phyloP scores from a whole-genome alignment of 1,284 basidiomycete genomes.

The Ganoderma meredithae region DNA sequence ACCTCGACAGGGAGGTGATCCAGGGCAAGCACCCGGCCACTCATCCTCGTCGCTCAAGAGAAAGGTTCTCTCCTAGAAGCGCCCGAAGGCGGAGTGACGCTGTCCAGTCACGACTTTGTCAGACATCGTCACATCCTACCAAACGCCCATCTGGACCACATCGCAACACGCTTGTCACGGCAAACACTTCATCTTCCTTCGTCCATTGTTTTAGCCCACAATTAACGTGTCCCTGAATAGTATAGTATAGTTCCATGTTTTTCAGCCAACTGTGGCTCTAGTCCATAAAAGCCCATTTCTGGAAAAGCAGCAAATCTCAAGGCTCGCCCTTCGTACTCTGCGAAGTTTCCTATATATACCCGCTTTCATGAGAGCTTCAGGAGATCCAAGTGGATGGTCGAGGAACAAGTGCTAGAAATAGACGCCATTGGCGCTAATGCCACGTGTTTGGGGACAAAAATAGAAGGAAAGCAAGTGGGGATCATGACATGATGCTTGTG shows the following conservation, averaged over 20 bases:
- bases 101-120: background rate
- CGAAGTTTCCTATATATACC: no score
- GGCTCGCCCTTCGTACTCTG: no score
- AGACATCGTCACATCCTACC: background rate
- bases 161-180: no score
- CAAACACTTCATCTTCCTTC: no score
- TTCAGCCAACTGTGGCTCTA: no score
- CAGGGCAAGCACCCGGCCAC: conserved; percentile 3
- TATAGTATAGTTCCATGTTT: no score
- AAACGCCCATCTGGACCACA: background rate
- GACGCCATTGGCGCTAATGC: background rate
- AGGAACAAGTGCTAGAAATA: background rate
- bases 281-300: no score
- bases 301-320: no score
- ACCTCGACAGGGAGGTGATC: conserved; percentile 32
- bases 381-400: background rate
- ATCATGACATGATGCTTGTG: no score
- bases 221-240: no score
- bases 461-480: background rate
- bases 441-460: background rate
- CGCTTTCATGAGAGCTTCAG: no score
- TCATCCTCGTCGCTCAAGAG: conserved; percentile 8
- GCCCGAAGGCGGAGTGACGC: background rate
- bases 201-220: no score
- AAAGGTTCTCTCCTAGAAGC: background rate